Base-by-base conservation (phyloP, 306 rosid species). In the Crataegus laevigata region DNA sequence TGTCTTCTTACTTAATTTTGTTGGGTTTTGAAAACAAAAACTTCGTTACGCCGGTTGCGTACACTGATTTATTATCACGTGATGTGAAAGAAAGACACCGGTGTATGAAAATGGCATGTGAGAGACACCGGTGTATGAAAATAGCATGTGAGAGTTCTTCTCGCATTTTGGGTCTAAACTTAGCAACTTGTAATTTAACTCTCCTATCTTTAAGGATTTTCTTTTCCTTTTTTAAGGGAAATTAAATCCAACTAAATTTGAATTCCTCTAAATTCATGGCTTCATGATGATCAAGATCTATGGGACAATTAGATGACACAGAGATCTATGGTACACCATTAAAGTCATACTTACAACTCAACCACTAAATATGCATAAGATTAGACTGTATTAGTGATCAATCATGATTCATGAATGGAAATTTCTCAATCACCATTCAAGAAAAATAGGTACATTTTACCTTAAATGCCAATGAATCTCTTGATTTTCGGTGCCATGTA, bases 181-280 rank as follows among this genome's bases (percentile, higher is more conserved):
- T 74, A 6, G 47, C 38, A 38, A 9, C 72, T 45, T 25, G 25
- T 24, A 29, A 21, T 50, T 57, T 32, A 47, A 62, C 40, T 9
- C 69, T 42, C 68, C 62, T 40, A 57, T 11, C 8, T 47, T 80
- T 11, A 11, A 29, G 80, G 54, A 28, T 34, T 75, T 72, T 62
- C 38, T 63, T 63, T 71, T 78, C 40, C 42, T 14, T 21, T 60
- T 36, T 26, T 3, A 30, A 47, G 68, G 40, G 24, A 42, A 40
- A 58, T 38, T 73, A 59, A 68, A 38, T 26, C 76, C 52, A 57
- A 11, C 77, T 73, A 43, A 73, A 28, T 73, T 28, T 73, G 45
- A 60, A 42, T 19, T 32, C 59, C 30, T 73, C 69, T 42, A 60
- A 73, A 60, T 60, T 61, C n/a, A 60, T 26, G 76, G 45, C 69